These are phyloP conservation scores for Ceratocystis destructans DNA, from an alignment of 2,329 filamentous ascomycete species.

Conservation along the genomic window DNA sequence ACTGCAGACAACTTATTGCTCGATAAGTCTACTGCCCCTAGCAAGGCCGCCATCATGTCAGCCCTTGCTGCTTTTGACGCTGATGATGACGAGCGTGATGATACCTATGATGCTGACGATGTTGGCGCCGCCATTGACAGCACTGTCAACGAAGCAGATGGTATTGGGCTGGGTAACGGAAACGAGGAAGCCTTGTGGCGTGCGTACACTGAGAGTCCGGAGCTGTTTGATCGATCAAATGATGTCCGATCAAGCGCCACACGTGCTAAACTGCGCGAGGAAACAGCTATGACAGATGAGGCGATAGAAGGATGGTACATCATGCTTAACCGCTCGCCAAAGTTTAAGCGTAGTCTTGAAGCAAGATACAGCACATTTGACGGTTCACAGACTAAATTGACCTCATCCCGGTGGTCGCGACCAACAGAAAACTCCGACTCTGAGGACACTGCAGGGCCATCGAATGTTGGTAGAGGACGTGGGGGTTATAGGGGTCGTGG, in stretches of 20 bases:
- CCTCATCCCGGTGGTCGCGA: conserved; percentile 47
- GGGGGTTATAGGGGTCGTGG: conserved; percentile 34
- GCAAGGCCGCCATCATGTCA: conserved; percentile 76
- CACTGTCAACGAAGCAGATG: conserved; percentile 42
- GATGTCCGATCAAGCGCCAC: conserved; percentile 43
- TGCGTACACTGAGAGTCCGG: conserved; percentile 51
- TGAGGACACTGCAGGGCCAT: conserved; percentile 27
- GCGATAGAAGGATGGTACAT: conserved; percentile 87
- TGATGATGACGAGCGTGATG: conserved; percentile 91
- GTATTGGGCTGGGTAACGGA: conserved; percentile 29
- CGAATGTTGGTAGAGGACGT: conserved; percentile 31
- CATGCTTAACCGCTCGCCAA: conserved; percentile 64
- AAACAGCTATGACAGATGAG: conserved; percentile 85
- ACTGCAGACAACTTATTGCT: conserved; percentile 61
- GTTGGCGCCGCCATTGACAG: conserved; percentile 78
- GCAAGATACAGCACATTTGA: conserved; percentile 51
- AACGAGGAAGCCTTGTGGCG: conserved; percentile 63
- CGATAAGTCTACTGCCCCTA: conserved; percentile 49
- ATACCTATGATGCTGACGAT: conserved; percentile 87
- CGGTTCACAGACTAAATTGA: conserved; percentile 51
- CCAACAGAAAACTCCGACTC: conserved; percentile 3
- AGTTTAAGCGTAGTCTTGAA: conserved; percentile 55
- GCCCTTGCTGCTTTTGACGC: conserved; percentile 81
- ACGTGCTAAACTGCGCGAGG: conserved; percentile 51
- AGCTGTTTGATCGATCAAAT: conserved; percentile 57